Percentiles rank a stretch among this genome's conserved stretches.
Evolutionary conservation across 2,329 filamentous ascomycete species (phyloP).

Genomic region (Talaromyces marneffei): DNA sequence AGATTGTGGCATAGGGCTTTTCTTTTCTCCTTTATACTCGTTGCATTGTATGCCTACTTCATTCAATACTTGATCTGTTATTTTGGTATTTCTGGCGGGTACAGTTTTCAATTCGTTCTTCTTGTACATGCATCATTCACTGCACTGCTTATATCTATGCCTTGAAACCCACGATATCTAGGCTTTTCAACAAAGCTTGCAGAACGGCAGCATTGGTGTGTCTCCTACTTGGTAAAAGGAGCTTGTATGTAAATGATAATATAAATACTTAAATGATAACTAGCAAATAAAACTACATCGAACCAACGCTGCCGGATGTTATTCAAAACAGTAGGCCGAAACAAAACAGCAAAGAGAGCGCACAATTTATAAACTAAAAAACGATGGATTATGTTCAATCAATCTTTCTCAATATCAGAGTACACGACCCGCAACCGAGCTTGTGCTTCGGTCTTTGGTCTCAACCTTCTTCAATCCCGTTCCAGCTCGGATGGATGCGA

Average conservation of each 20-base stretch:
- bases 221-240: neutral
- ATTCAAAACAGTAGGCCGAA: neutral
- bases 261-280: neutral
- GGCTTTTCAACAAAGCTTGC: no score
- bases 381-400: neutral
- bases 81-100: neutral
- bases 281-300: neutral
- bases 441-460: constrained; percentile 77
- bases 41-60: neutral
- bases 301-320: neutral
- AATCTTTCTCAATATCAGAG: constrained; percentile 27
- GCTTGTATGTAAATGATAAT: neutral
- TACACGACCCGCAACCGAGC: constrained; percentile 71
- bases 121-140: neutral
- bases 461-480: constrained; percentile 75
- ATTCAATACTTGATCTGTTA: neutral
- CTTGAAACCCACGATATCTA: no score
- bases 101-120: neutral
- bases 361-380: neutral
- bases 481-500: constrained; percentile 79
- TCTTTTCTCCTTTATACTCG: neutral
- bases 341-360: neutral
- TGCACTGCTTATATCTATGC: neutral
- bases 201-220: no score
- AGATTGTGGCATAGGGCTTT: constrained; percentile 44